Evolutionary conservation across 2,329 filamentous ascomycete species (phyloP).

Genomic region (Arthrobotrys iridis): DNA sequence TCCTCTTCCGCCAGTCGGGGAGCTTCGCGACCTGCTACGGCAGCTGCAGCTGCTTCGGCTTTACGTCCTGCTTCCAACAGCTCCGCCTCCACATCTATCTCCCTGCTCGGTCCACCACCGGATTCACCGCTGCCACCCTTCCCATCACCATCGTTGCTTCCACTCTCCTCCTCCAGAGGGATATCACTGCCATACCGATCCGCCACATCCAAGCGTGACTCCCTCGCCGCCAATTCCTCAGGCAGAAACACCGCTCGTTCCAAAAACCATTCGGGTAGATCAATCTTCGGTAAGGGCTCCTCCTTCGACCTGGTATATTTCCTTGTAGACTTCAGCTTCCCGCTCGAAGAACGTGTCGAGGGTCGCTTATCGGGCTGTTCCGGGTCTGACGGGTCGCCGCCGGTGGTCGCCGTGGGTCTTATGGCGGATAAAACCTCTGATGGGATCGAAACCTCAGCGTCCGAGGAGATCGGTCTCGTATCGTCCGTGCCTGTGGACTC

Average conservation of each 20-base stretch:
- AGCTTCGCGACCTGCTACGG: constrained; percentile 5
- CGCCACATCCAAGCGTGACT: constrained; percentile 43
- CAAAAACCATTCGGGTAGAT: constrained; percentile 70
- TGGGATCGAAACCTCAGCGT: constrained; percentile 19
- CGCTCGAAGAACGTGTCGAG: constrained; percentile 6
- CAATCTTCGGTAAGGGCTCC: constrained; percentile 59
- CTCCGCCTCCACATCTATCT: constrained; percentile 36
- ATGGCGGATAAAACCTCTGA: constrained; percentile 23
- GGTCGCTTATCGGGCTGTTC: constrained; percentile 55
- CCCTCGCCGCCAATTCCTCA: constrained; percentile 58
- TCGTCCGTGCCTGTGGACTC: constrained; percentile 32
- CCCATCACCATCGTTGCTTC: constrained; percentile 37
- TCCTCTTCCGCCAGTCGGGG: constrained; percentile 53
- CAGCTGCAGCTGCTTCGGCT: not conserved
- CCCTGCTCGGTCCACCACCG: constrained; percentile 45
- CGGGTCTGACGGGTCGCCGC: constrained; percentile 58
- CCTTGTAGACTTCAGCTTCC: constrained; percentile 21
- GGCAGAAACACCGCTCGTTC: constrained; percentile 65
- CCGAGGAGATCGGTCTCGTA: not conserved
- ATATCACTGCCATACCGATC: constrained; percentile 55
- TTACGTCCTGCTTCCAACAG: not conserved
- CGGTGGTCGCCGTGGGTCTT: constrained; percentile 9
- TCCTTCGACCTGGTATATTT: constrained; percentile 43
- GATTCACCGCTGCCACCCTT: constrained; percentile 30
- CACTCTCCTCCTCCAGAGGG: constrained; percentile 50